A percentile compares a stretch with the other conserved stretches of the same genome.
These are phyloP conservation scores for Sapria himalayana DNA, from an alignment of 345 rosid species.

Conservation along the genomic window DNA sequence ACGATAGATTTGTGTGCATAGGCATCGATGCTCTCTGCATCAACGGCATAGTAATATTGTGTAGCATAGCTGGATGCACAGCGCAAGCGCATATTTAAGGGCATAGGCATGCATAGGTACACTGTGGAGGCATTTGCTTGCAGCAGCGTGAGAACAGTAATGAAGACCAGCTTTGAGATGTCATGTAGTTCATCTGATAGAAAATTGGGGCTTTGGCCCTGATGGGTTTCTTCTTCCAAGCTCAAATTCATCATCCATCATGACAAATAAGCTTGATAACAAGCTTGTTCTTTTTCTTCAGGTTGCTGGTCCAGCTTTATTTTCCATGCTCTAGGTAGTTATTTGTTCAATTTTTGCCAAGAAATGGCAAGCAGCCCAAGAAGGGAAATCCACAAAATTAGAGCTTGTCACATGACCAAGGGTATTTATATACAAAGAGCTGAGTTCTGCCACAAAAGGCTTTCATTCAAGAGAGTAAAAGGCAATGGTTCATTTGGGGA, in stretches of 20 bases:
- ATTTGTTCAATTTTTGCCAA: slow-evolving; percentile 44
- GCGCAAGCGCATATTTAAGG: too few species aligned
- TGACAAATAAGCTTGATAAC: slow-evolving; percentile 15
- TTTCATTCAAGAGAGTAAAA: slow-evolving; percentile 65
- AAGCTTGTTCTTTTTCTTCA: slow-evolving; percentile 48
- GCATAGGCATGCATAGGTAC: too few species aligned
- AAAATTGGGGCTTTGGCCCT: slow-evolving; percentile 59
- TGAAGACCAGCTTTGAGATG: too few species aligned
- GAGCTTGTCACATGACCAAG: slow-evolving; percentile 54
- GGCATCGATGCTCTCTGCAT: too few species aligned
- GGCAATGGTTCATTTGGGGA: slow-evolving; percentile 82
- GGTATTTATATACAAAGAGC: slow-evolving; percentile 55
- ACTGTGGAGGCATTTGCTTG: too few species aligned
- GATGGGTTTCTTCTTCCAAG: slow-evolving; percentile 65
- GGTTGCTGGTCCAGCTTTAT: slow-evolving; percentile 58
- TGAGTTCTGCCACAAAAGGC: slow-evolving; percentile 54
- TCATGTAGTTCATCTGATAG: slow-evolving; percentile 50
- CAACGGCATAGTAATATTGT: too few species aligned
- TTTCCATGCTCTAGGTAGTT: slow-evolving; percentile 31
- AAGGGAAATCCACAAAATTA: slow-evolving; percentile 33
- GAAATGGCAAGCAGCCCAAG: slow-evolving; percentile 33
- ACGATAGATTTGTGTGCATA: too few species aligned
- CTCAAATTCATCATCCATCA: slow-evolving; percentile 37
- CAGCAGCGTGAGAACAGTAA: too few species aligned
- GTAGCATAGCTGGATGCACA: too few species aligned